phyloP scores from a whole-genome alignment of 1,139 yeast genomes.

The Yamadazyma buinensis region DNA sequence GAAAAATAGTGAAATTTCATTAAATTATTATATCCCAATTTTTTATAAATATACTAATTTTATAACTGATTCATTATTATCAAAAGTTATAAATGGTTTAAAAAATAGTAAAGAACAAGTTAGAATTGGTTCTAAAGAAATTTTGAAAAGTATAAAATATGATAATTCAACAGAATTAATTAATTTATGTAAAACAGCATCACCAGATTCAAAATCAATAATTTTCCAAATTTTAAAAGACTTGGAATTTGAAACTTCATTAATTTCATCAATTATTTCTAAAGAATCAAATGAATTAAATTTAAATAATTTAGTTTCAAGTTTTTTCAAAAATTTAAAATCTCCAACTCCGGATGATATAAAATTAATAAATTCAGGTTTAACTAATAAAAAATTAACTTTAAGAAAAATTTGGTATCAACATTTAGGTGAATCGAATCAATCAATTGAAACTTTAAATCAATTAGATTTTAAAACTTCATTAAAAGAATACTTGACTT shows the following conservation, averaged over 20 bases:
- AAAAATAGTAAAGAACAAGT: conserved; percentile 70
- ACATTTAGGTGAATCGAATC: conserved; percentile 37
- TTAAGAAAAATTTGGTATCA: conserved; percentile 68
- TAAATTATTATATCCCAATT: conserved; percentile 49
- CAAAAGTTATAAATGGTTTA: conserved; percentile 59
- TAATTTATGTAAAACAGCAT: conserved; percentile 51
- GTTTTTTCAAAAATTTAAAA: conserved; percentile 40
- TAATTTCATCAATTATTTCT: conserved; percentile 45
- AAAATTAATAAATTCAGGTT: conserved; percentile 50
- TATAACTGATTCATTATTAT: conserved; percentile 28
- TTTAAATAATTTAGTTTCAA: conserved; percentile 46
- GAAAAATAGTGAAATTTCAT: conserved; percentile 76
- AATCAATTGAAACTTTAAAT: conserved; percentile 20
- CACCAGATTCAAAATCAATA: conserved; percentile 62
- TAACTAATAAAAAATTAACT: conserved; percentile 59
- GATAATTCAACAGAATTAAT: conserved; percentile 40
- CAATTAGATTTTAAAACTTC: conserved; percentile 20
- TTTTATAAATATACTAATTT: conserved; percentile 34
- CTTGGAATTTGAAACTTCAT: conserved; percentile 8
- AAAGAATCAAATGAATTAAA: conserved; percentile 79
- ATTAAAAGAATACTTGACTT: conserved; percentile 38
- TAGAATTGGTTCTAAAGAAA: conserved; percentile 48
- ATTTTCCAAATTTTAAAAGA: conserved; percentile 26
- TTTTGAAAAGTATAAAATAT: conserved; percentile 29
- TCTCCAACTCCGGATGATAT: conserved; percentile 12